A percentile compares a stretch with the other conserved stretches of the same genome.
Evolutionary conservation across 1,284 basidiomycete species (phyloP).

Genomic region (Testicularia cyperi): DNA sequence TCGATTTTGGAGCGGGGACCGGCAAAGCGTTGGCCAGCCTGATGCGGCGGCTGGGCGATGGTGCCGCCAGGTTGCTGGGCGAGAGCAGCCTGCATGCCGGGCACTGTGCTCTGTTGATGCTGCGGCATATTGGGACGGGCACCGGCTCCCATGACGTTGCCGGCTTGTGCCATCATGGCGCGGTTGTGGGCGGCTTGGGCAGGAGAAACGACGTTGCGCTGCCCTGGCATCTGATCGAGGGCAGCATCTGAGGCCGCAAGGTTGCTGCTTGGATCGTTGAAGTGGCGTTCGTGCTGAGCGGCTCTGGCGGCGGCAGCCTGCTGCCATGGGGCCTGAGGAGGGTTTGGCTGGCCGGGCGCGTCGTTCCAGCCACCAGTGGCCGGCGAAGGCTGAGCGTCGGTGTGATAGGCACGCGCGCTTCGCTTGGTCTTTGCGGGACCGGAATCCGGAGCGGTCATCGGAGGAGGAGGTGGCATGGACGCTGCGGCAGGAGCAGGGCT

Average conservation of each 20-base stretch:
- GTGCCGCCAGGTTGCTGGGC: constrained; percentile 9
- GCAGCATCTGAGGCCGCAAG: constrained; percentile 36
- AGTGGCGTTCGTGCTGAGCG: constrained; percentile 33
- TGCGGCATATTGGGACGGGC: constrained; percentile 17
- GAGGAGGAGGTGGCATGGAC: neutral
- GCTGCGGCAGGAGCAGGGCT: constrained; percentile 8
- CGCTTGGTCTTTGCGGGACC: constrained; percentile 53
- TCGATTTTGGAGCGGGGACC: constrained; percentile 80
- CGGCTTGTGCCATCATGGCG: constrained; percentile 30
- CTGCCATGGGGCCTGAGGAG: constrained; percentile 52
- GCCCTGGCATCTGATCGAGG: constrained; percentile 57
- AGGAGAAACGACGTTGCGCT: constrained; percentile 51
- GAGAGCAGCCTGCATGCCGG: constrained; percentile 28
- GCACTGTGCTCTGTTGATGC: constrained; percentile 26
- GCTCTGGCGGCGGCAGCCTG: constrained; percentile 50
- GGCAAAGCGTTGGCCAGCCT: constrained; percentile 61
- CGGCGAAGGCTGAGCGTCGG: constrained; percentile 39
- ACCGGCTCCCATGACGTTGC: constrained; percentile 1
- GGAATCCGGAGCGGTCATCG: constrained; percentile 3
- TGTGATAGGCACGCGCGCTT: constrained; percentile 59
- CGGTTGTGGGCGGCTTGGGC: constrained; percentile 53
- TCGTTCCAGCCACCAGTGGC: constrained; percentile 50
- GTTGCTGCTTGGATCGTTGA: constrained; percentile 16
- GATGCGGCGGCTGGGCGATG: constrained; percentile 61
- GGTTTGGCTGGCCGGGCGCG: constrained; percentile 43